These are phyloP conservation scores for Amylostereum chailletii DNA, from an alignment of 1,284 basidiomycete genomes.

Conservation along the genomic window DNA sequence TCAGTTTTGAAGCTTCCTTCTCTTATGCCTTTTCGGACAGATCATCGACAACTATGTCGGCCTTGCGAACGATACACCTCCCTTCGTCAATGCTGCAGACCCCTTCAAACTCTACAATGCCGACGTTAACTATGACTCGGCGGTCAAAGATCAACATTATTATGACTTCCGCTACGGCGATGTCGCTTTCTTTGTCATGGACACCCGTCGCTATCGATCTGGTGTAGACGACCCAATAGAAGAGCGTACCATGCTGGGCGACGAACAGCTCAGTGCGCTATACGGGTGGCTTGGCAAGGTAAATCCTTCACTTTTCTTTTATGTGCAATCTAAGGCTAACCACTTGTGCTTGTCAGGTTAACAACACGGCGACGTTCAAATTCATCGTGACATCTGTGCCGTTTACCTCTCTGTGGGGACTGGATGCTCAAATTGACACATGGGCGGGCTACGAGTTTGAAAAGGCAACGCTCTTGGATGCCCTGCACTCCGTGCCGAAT, in stretches of 20 bases:
- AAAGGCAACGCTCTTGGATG: conserved; percentile 46
- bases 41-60: conserved; percentile 62
- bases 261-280: conserved; percentile 55
- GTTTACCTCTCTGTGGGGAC: conserved; percentile 70
- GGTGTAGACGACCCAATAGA: conserved; percentile 26
- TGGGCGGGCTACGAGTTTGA: conserved; percentile 69
- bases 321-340: not conserved
- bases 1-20: not conserved
- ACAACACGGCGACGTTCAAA: conserved; percentile 73
- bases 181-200: conserved; percentile 73
- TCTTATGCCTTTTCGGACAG: conserved; percentile 19
- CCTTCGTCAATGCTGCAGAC: conserved; percentile 50
- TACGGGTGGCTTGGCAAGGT: conserved; percentile 60
- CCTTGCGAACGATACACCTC: conserved; percentile 41
- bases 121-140: conserved; percentile 53
- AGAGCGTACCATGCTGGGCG: conserved; percentile 70
- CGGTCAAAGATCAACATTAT: conserved; percentile 40
- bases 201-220: conserved; percentile 64
- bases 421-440: conserved; percentile 58
- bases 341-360: conserved; percentile 36
- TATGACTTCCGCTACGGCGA: conserved; percentile 65
- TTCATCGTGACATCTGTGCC: conserved; percentile 75
- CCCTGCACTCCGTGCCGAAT: conserved; percentile 65
- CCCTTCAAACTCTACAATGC: conserved; percentile 67
- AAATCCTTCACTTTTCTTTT: conserved; percentile 6